Evolutionary conservation across 192 early-diverging fungal genomes (phyloP).

Genomic region (Mortierella alpina): DNA sequence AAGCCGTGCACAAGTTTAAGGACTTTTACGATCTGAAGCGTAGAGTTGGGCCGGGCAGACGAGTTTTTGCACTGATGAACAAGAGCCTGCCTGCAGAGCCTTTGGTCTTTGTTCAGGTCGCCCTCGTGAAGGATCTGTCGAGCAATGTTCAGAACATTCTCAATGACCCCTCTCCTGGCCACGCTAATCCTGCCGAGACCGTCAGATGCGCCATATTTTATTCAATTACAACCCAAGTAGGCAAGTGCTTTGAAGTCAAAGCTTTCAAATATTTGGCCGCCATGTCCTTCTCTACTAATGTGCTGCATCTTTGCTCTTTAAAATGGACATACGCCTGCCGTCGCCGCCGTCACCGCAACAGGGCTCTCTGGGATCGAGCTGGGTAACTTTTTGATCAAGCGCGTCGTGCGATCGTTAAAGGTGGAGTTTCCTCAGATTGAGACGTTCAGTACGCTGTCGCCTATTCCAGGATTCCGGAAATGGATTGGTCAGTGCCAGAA

Average conservation of each 20-base stretch:
- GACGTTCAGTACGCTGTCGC: constrained; percentile 90
- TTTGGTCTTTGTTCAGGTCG: constrained; percentile 91
- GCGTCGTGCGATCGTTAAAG: constrained; percentile 85
- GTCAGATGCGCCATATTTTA: constrained; percentile 88
- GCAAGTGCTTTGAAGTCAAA: constrained; percentile 42
- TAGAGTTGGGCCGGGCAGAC: constrained; percentile 69
- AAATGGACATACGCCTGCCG: neutral
- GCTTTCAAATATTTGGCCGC: neutral
- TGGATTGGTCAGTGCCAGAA: constrained; percentile 67
- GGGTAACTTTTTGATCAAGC: constrained; percentile 91
- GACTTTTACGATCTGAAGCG: constrained; percentile 87
- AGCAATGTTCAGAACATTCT: constrained; percentile 71
- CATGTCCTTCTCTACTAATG: neutral
- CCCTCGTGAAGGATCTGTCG: constrained; percentile 72
- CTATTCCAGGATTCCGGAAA: constrained; percentile 86
- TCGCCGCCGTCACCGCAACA: neutral
- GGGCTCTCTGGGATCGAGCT: constrained; percentile 90
- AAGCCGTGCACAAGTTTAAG: constrained; percentile 89
- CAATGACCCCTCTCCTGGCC: constrained; percentile 35
- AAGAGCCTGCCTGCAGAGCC: constrained; percentile 82
- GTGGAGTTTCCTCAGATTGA: constrained; percentile 73
- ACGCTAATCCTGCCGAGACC: constrained; percentile 38
- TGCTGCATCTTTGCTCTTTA: constrained; percentile 1
- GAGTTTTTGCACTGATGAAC: constrained; percentile 90
- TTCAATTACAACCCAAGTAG: constrained; percentile 90